Conservation (phyloP, 2,329 filamentous ascomycete genomes). For the Mollisiaceae sp. region DNA sequence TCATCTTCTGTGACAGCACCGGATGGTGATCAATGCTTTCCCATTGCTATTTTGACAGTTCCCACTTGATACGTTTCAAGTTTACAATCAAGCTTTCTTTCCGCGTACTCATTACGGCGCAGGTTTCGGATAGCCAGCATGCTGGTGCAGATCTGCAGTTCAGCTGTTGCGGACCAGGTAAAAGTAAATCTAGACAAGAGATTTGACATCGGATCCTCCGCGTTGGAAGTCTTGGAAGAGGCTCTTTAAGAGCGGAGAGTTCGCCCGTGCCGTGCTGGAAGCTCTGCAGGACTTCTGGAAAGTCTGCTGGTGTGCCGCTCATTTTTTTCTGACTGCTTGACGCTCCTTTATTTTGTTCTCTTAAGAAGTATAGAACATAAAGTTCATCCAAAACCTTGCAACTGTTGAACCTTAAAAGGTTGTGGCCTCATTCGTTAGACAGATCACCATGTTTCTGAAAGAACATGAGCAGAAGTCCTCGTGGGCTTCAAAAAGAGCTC, state of each 20-base stretch:
- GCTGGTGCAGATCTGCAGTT: constrained; percentile 13
- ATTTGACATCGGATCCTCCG: constrained; percentile 6
- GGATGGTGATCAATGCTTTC: neutral
- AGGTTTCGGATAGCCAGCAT: constrained; percentile 17
- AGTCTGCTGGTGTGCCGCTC: constrained; percentile 5
- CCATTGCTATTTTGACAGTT: neutral
- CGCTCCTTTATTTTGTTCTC: neutral
- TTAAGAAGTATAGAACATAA: neutral
- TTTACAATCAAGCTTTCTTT: constrained; percentile 11
- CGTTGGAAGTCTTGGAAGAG: constrained; percentile 8
- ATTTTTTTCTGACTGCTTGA: constrained; percentile 3
- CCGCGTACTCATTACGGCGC: constrained; percentile 14
- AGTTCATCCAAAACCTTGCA: neutral
- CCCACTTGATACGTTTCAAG: constrained; percentile 18
- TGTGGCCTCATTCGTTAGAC: neutral
- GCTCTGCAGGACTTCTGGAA: constrained; percentile 13
- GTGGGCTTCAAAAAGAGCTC: constrained; percentile 26
- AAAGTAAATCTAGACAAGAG: constrained; percentile 13
- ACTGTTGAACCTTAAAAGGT: neutral
- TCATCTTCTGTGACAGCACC: neutral
- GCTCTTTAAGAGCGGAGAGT: neutral
- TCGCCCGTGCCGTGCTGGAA: neutral
- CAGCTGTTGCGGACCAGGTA: constrained; percentile 8
- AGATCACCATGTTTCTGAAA: constrained; percentile 20
- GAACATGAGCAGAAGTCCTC: constrained; percentile 24